These are phyloP conservation scores for Apiospora sp. DNA, from an alignment of 2,329 filamentous ascomycete genomes.

Conservation along the genomic window DNA sequence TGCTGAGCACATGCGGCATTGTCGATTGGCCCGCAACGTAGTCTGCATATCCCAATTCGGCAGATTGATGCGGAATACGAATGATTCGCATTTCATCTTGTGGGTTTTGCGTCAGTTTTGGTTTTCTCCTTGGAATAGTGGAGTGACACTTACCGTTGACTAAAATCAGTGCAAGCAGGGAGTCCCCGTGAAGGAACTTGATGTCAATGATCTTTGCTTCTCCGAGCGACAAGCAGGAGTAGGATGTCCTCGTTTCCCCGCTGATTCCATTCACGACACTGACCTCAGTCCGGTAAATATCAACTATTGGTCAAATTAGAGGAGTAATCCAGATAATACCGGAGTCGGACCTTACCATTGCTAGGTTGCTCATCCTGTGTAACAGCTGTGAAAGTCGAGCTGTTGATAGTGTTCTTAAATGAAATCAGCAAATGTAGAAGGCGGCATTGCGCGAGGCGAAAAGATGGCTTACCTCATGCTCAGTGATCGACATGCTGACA, in stretches of 20 bases:
- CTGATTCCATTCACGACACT: constrained; percentile 68
- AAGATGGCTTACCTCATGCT: neutral
- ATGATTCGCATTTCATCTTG: constrained; percentile 39
- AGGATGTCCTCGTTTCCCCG: constrained; percentile 48
- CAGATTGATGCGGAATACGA: constrained; percentile 48
- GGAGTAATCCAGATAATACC: neutral
- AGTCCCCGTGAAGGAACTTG: constrained; percentile 71
- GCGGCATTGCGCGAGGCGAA: neutral
- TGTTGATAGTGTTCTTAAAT: constrained; percentile 44
- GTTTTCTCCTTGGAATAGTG: neutral
- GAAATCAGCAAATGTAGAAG: constrained; percentile 28
- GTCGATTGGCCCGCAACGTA: constrained; percentile 38
- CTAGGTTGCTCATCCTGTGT: constrained; percentile 47
- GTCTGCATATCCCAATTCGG: constrained; percentile 46
- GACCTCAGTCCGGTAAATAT: constrained; percentile 62
- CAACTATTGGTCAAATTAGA: constrained; percentile 17
- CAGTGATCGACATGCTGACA: constrained; percentile 59
- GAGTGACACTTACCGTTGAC: constrained; percentile 43
- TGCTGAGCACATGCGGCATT: constrained; percentile 38
- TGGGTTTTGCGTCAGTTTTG: constrained; percentile 23
- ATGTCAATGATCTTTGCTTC: constrained; percentile 63
- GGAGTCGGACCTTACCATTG: constrained; percentile 43
- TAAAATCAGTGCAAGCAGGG: constrained; percentile 66
- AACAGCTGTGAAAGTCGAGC: constrained; percentile 51
- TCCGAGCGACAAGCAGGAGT: constrained; percentile 51